Conservation (phyloP, 495 filamentous ascomycete genomes). For the Neurospora cerealis region DNA sequence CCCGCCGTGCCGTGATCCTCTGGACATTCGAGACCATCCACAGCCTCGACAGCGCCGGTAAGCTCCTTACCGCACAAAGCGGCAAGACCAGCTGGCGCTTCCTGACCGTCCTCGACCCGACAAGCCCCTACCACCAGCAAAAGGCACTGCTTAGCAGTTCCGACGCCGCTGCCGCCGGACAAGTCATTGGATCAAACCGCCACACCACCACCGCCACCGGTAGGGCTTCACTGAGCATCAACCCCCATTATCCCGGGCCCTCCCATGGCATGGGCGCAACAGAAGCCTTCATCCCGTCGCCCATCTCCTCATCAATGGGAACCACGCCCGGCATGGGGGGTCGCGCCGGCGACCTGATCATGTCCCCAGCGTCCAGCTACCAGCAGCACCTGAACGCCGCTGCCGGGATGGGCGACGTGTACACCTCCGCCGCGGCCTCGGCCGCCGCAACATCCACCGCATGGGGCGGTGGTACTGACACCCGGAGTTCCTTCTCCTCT, state of each 20-base stretch:
- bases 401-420: constrained; percentile 4
- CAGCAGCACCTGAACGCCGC: constrained; percentile 30
- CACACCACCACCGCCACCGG: not conserved
- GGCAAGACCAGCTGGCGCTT: constrained; percentile 34
- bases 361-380: constrained; percentile 34
- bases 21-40: constrained; percentile 41
- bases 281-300: not conserved
- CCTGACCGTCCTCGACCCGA: constrained; percentile 37
- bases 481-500: not conserved
- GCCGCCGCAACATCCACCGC: constrained; percentile 11
- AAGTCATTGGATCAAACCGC: not conserved
- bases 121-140: constrained; percentile 34
- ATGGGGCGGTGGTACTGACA: not conserved
- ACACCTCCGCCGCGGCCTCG: not conserved
- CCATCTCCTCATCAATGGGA: not conserved
- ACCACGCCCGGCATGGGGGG: not conserved
- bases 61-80: constrained; percentile 15
- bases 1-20: constrained; percentile 32
- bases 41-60: constrained; percentile 19
- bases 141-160: constrained; percentile 23
- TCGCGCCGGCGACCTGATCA: constrained; percentile 22
- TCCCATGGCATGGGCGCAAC: not conserved
- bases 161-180: not conserved
- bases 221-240: not conserved
- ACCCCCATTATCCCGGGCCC: not conserved